These are phyloP conservation scores for Colletotrichum somersetense DNA, from an alignment of 2,329 filamentous ascomycete genomes.

Conservation along the genomic window DNA sequence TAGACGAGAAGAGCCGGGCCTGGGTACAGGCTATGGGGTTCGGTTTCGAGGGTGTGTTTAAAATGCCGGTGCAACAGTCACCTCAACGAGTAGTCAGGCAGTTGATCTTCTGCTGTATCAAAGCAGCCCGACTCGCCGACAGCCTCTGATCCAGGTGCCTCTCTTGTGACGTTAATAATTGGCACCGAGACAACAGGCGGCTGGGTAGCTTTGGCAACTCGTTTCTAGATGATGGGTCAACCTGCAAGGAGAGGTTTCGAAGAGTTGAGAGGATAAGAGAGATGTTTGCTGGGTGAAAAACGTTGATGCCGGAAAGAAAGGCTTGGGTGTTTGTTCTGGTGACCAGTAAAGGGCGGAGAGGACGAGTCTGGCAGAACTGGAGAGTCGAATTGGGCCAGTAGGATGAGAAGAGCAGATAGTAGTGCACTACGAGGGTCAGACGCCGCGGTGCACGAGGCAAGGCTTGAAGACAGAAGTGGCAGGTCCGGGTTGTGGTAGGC, in stretches of 20 bases:
- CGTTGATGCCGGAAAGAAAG: constrained; percentile 22
- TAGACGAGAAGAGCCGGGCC: constrained; percentile 37
- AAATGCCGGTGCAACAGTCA: constrained; percentile 30
- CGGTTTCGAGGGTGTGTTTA: constrained; percentile 13
- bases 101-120: constrained; percentile 35
- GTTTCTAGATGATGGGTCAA: constrained; percentile 6
- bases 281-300: constrained; percentile 6
- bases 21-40: constrained; percentile 25
- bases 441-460: constrained; percentile 42
- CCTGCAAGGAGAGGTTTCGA: background rate
- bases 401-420: constrained; percentile 28
- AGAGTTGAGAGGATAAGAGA: constrained; percentile 21
- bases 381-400: constrained; percentile 39
- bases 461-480: constrained; percentile 35
- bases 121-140: constrained; percentile 10
- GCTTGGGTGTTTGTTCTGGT: constrained; percentile 18
- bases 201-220: background rate
- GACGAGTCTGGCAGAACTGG: constrained; percentile 22
- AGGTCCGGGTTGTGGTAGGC: constrained; percentile 37
- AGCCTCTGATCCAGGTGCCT: constrained; percentile 2
- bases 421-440: constrained; percentile 42
- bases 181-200: background rate
- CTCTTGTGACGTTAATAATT: background rate
- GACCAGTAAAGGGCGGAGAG: constrained; percentile 33
- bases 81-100: constrained; percentile 24